Percentiles rank a stretch among this genome's conserved stretches.
These are phyloP conservation scores for Angophora floribunda DNA, from an alignment of 345 rosid genomes.

Conservation along the genomic window DNA sequence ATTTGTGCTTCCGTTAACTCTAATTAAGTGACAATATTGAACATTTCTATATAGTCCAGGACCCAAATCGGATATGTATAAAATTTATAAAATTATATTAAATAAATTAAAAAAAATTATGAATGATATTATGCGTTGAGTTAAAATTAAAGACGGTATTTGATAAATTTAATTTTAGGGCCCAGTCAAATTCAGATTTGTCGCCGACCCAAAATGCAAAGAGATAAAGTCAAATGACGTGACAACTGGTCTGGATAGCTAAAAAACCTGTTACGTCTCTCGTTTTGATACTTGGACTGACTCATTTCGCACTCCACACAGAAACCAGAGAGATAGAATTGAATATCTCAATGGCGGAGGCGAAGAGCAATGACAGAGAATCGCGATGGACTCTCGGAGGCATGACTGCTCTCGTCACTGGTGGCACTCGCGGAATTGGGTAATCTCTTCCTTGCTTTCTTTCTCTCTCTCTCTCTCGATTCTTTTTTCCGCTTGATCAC, in stretches of 20 bases:
- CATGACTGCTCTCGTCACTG: constrained; percentile 69
- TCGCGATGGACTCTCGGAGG: constrained; percentile 66
- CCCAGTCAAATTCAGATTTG: background rate
- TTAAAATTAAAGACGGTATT: too few species aligned
- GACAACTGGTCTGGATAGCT: background rate
- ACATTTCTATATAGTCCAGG: too few species aligned
- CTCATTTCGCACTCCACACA: too few species aligned
- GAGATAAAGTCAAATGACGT: background rate
- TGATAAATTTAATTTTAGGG: too few species aligned
- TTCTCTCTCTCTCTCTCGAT: background rate
- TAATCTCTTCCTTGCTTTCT: background rate
- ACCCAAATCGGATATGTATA: accelerated
- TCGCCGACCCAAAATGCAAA: background rate
- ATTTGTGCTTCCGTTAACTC: too few species aligned
- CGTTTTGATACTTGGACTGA: background rate
- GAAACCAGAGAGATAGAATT: background rate
- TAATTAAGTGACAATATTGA: too few species aligned
- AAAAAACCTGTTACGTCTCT: background rate
- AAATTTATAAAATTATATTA: accelerated
- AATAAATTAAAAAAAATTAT: too few species aligned
- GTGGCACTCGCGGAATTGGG: constrained; percentile 96
- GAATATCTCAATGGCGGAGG: background rate
- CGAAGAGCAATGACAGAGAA: constrained; percentile 13
- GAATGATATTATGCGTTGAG: too few species aligned
- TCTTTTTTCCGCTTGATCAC: background rate